phyloP scores from a whole-genome alignment of 2,329 filamentous ascomycete genomes.

The Bipolaris zeicola region DNA sequence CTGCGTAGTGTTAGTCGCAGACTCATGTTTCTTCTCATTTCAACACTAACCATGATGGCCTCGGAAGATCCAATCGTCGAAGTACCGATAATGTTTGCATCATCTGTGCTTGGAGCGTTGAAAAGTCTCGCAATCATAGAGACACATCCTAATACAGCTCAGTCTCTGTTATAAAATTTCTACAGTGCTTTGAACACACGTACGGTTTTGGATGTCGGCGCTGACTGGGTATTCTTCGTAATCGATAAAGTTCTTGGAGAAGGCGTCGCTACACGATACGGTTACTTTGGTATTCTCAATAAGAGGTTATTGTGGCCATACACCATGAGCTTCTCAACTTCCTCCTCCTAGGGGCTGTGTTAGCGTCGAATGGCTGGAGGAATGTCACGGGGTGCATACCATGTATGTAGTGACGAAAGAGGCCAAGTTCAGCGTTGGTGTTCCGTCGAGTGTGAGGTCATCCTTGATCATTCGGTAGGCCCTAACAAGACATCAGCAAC shows the following conservation, averaged over 20 bases:
- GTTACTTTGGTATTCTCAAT: conserved; percentile 7
- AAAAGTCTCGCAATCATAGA: conserved; percentile 76
- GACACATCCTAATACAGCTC: conserved; percentile 37
- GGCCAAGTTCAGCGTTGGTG: conserved; percentile 67
- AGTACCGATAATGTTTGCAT: conserved; percentile 76
- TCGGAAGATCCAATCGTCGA: conserved; percentile 90
- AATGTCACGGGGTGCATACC: conserved; percentile 58
- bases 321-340: conserved; percentile 93
- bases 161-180: conserved; percentile 58
- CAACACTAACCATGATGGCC: conserved; percentile 60
- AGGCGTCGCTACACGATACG: conserved; percentile 62
- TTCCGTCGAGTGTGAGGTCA: conserved; percentile 86
- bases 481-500: conserved; percentile 16
- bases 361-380: neutral
- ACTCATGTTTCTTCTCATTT: neutral
- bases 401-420: conserved; percentile 97
- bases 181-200: conserved; percentile 71
- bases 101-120: conserved; percentile 70
- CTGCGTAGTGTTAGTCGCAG: conserved; percentile 37
- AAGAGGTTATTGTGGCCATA: conserved; percentile 51
- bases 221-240: conserved; percentile 59
- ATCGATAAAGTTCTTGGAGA: conserved; percentile 85
- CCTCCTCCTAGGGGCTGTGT: conserved; percentile 70
- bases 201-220: conserved; percentile 73
- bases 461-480: conserved; percentile 96